Evolutionary conservation across 352 stramenopile genomes (phyloP).

Genomic region (Globisporangium alternatum): DNA sequence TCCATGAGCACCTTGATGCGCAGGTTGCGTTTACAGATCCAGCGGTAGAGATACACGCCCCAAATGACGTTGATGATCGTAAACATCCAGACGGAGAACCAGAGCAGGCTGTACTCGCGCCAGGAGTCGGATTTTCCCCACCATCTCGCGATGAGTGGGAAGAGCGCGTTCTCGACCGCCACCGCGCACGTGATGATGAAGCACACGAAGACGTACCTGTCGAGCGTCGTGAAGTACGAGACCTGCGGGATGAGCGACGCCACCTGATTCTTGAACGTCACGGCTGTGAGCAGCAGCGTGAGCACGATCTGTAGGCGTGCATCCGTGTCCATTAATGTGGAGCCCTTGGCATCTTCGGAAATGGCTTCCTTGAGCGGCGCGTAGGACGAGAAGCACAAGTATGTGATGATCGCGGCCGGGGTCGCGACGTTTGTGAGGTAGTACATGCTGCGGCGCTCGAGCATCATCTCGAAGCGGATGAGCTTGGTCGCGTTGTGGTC

Average conservation of each 20-base stretch:
- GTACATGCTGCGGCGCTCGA: slow-evolving; percentile 31
- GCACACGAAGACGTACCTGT: slow-evolving; percentile 47
- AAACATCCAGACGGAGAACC: slow-evolving; percentile 19
- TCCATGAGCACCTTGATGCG: slow-evolving; percentile 4
- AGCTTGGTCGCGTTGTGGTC: slow-evolving; percentile 19
- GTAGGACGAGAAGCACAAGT: slow-evolving; percentile 16
- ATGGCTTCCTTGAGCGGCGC: slow-evolving; percentile 4
- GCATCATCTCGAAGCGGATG: slow-evolving; percentile 36
- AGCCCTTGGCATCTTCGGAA: too few species aligned
- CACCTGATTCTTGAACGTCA: slow-evolving; percentile 68
- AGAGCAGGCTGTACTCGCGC: slow-evolving; percentile 17
- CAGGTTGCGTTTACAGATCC: neutral
- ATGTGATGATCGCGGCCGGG: slow-evolving; percentile 34
- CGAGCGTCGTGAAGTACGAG: slow-evolving; percentile 53
- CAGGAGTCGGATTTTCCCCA: slow-evolving; percentile 24
- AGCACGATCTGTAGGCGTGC: slow-evolving; percentile 32
- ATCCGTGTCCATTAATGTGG: slow-evolving; percentile 26
- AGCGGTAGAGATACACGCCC: slow-evolving; percentile 25
- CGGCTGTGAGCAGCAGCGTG: slow-evolving; percentile 41
- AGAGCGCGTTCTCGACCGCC: slow-evolving; percentile 53
- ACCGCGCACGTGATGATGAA: slow-evolving; percentile 53
- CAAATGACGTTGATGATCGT: slow-evolving; percentile 30
- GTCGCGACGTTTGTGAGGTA: slow-evolving; percentile 38
- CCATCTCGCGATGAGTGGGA: too few species aligned
- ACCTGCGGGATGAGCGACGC: slow-evolving; percentile 48